Percentiles rank a stretch among this genome's conserved stretches.
Conservation (phyloP, 31 red algal genomes). For the Endocladia muricata region DNA sequence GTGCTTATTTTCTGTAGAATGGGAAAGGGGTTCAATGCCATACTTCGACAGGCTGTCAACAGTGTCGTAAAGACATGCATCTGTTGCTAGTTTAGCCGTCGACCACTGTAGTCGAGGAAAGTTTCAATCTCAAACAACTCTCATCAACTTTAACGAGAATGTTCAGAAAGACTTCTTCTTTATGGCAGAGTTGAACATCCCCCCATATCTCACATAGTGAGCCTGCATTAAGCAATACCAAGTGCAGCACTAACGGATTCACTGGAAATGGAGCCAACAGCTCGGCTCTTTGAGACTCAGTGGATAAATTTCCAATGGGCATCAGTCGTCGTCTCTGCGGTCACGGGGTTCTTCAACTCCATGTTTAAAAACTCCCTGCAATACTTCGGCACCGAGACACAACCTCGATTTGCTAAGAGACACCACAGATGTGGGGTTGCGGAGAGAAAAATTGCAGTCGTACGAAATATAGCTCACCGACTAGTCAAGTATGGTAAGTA, state of each 20-base stretch:
- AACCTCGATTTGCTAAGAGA: neutral
- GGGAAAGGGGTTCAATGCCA: neutral
- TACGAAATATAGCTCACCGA: neutral
- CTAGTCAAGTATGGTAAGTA: slow-evolving; percentile 12
- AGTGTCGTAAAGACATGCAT: neutral
- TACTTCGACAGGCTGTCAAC: neutral
- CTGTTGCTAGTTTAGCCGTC: neutral
- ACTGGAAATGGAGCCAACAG: neutral
- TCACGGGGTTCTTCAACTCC: neutral
- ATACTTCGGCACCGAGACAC: neutral
- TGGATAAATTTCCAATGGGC: slow-evolving; percentile 1
- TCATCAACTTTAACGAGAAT: neutral
- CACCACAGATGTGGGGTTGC: slow-evolving; percentile 1
- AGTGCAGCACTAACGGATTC: neutral
- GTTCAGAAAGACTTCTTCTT: slow-evolving; percentile 4
- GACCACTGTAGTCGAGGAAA: neutral
- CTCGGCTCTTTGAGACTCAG: neutral
- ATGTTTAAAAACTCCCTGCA: neutral
- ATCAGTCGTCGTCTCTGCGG: neutral
- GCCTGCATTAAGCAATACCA: neutral
- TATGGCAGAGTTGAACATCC: neutral
- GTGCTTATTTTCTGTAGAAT: neutral
- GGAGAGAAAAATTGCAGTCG: neutral
- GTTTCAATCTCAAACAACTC: neutral
- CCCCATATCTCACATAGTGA: neutral